phyloP scores from a whole-genome alignment of 2,329 filamentous ascomycete species.

The Botryotinia calthae region DNA sequence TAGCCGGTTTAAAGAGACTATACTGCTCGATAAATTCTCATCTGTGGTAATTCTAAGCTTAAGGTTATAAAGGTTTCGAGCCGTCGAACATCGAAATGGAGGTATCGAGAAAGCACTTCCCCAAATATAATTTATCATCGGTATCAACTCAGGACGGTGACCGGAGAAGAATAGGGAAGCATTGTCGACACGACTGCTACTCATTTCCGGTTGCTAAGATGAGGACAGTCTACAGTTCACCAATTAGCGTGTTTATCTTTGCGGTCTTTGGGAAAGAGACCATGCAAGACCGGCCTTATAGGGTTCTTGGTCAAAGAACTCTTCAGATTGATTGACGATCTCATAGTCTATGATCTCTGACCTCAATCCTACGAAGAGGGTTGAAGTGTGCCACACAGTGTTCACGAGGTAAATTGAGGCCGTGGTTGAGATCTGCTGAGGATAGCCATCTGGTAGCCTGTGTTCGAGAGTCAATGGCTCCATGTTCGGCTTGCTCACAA shows the following conservation, averaged over 20 bases:
- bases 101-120: neutral
- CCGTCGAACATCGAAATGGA: neutral
- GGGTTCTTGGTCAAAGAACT: neutral
- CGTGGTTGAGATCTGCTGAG: neutral
- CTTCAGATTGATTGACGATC: neutral
- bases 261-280: rapidly evolving
- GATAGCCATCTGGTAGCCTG: neutral
- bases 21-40: neutral
- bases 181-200: neutral
- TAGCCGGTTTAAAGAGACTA: neutral
- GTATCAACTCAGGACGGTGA: too few relatives aligned
- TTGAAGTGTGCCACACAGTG: neutral
- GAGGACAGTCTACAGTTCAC: neutral
- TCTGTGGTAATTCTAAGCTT: neutral
- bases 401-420: rapidly evolving
- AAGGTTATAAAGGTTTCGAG: neutral
- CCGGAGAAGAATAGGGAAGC: too few relatives aligned
- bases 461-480: neutral
- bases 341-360: rapidly evolving
- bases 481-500: neutral
- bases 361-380: neutral
- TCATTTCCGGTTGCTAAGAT: rapidly evolving
- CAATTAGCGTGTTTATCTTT: neutral
- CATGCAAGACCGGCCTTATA: neutral
- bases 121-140: too few relatives aligned